Conservation (phyloP, 139 green algal species). For the Chlorokybus atmophyticus region DNA sequence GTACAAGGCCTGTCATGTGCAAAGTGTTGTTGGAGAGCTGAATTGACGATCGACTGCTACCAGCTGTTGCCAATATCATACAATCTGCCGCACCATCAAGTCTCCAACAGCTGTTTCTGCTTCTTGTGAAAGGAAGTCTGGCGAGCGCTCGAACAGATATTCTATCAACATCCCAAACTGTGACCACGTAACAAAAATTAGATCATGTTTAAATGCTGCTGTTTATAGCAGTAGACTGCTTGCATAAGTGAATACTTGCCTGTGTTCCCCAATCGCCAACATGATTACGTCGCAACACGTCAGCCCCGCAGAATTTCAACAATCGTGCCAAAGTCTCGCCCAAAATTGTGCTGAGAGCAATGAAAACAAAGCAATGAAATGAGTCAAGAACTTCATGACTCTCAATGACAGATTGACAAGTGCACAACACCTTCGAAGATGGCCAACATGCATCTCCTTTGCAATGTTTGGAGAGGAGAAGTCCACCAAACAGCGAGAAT, state of each 20-base stretch:
- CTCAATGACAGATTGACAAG: no score
- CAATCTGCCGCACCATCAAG: neutral
- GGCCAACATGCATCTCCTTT: slow-evolving; percentile 96
- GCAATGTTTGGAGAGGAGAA: slow-evolving; percentile 96
- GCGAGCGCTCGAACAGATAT: slow-evolving; percentile 28
- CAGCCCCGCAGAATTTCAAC: slow-evolving; percentile 71
- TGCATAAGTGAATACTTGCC: no score
- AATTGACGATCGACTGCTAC: no score
- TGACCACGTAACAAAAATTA: neutral
- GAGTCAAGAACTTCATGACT: no score
- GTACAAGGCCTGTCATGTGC: slow-evolving; percentile 29
- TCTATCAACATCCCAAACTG: slow-evolving; percentile 99
- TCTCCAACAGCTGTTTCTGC: slow-evolving; percentile 9
- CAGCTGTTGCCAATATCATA: slow-evolving; percentile 11
- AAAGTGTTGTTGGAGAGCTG: no score
- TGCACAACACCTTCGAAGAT: no score
- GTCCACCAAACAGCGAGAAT: no score
- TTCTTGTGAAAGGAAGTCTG: no score
- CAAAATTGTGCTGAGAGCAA: slow-evolving; percentile 96
- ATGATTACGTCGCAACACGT: slow-evolving; percentile 90
- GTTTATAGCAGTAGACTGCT: neutral
- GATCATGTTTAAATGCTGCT: neutral
- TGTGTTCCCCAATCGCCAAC: slow-evolving; percentile 93
- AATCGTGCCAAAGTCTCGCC: slow-evolving; percentile 62
- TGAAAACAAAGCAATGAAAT: no score